phyloP scores from a whole-genome alignment of 106 monocot species.

The Dendrobium nobile region DNA sequence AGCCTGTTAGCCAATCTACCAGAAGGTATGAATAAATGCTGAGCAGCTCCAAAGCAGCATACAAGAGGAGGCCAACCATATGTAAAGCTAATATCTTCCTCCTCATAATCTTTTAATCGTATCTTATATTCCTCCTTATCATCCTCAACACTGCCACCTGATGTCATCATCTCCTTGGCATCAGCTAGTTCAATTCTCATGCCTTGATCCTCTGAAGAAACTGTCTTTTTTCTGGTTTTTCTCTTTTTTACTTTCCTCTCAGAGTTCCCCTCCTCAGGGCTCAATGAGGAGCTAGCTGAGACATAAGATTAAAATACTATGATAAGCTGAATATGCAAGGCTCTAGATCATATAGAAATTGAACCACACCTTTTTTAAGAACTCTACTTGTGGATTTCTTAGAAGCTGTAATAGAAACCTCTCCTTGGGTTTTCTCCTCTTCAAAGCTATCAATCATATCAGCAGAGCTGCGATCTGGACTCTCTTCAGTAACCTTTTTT shows the following conservation, averaged over 20 bases:
- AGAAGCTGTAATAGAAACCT: constrained; percentile 13
- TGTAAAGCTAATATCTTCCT: constrained; percentile 48
- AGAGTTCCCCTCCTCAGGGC: constrained; percentile 15
- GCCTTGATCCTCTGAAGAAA: constrained; percentile 13
- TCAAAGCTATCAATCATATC: background rate
- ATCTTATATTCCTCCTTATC: constrained; percentile 20
- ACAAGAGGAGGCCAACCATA: constrained; percentile 74
- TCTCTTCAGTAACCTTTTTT: constrained; percentile 42
- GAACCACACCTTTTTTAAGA: constrained; percentile 52
- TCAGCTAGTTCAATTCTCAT: constrained; percentile 8
- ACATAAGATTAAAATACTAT: background rate
- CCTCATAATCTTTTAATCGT: constrained; percentile 18
- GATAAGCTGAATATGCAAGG: background rate
- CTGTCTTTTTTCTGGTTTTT: constrained; percentile 30
- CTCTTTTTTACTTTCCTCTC: constrained; percentile 34
- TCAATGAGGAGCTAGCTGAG: constrained; percentile 30
- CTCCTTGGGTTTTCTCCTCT: background rate
- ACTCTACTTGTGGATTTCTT: constrained; percentile 38
- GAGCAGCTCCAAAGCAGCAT: constrained; percentile 85
- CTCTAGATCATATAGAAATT: background rate
- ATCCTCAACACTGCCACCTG: background rate
- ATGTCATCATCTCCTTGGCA: constrained; percentile 9
- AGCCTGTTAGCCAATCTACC: constrained; percentile 77
- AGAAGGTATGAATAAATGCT: constrained; percentile 73
- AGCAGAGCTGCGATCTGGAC: constrained; percentile 12